Base-by-base conservation (phyloP, 2,329 filamentous ascomycete genomes). In the Didymella segeticola region DNA sequence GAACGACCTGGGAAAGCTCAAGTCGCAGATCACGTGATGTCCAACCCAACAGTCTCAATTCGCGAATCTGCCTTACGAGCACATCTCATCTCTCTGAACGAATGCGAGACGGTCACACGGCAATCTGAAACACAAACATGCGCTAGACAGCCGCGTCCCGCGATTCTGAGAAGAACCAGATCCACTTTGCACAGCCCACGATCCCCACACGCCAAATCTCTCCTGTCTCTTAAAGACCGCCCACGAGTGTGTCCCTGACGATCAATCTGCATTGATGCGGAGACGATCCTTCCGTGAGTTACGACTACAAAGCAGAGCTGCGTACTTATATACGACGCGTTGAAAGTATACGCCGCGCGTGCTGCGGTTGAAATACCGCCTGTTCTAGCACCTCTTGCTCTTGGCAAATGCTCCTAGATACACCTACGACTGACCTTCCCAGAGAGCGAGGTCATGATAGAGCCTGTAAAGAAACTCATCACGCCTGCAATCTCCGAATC, bases 141-240 rank as follows among this genome's bases (percentile, higher is more conserved):
- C 39, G 19, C 33, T 48, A 54, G 22, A 45, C 22, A 34, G 39
- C 51, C 51, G 51, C 30, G 22, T 54, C 39, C 45, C 51, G 45
- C 51, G 22, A 45, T 45, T 34, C 45, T 39, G 41, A 43, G 19
- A 14, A 15, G 7, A 17, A 47, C 31, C 26, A 45, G 51, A 23
- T 54, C 51, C 51, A 48, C 43, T 49, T 39, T 54, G 39, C 51
- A 54, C 51, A 54, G 51, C 51, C 50, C 43, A 45, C 22, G 26
- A 39, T 48, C 51, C 43, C 51, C 51, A 54, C 51, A 39, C 29
- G 17, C 33, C 41, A 52, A 45, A 41, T 36, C 47, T n/a, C n/a
- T n/a, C n/a, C n/a, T n/a, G n/a, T n/a, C 15, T 17, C 42, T 39
- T 33, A 33, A 41, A 22, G 12, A 26, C 45, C 25, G 26, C 22